Evolutionary conservation across 257 asterid species (phyloP).

Genomic region (Solanum chilense): DNA sequence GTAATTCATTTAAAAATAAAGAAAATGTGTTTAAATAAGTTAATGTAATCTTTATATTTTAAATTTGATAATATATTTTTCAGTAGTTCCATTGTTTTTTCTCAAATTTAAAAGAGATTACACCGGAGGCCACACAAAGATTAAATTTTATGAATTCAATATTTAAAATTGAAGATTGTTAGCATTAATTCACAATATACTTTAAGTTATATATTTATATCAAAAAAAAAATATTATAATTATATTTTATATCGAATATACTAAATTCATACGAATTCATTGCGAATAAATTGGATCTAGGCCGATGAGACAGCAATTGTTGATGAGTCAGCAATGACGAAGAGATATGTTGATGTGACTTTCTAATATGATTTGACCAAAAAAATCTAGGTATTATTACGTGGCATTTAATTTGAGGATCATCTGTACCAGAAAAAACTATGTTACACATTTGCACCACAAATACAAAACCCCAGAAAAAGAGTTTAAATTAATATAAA

Average conservation of each 20-base stretch:
- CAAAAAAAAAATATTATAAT: not conserved
- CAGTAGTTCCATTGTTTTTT: no score
- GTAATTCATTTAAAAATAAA: no score
- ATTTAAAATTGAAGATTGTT: not conserved
- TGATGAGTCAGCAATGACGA: not conserved
- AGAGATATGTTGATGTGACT: not conserved
- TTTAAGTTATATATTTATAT: no score
- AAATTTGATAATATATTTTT: no score
- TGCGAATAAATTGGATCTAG: not conserved
- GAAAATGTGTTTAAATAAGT: not conserved
- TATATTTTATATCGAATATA: not conserved
- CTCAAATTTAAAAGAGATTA: not conserved
- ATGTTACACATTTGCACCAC: not conserved
- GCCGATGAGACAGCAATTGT: not conserved
- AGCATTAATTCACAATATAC: not conserved
- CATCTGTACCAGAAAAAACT: not conserved
- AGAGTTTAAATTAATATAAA: not conserved
- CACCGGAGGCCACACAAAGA: accelerated
- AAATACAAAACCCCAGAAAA: not conserved
- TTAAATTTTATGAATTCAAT: not conserved
- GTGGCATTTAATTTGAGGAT: not conserved
- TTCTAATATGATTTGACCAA: not conserved
- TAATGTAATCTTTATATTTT: no score
- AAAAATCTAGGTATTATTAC: not conserved
- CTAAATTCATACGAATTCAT: not conserved